phyloP scores from a whole-genome alignment of 208 protist genomes.

The Acanthamoeba sp. region DNA sequence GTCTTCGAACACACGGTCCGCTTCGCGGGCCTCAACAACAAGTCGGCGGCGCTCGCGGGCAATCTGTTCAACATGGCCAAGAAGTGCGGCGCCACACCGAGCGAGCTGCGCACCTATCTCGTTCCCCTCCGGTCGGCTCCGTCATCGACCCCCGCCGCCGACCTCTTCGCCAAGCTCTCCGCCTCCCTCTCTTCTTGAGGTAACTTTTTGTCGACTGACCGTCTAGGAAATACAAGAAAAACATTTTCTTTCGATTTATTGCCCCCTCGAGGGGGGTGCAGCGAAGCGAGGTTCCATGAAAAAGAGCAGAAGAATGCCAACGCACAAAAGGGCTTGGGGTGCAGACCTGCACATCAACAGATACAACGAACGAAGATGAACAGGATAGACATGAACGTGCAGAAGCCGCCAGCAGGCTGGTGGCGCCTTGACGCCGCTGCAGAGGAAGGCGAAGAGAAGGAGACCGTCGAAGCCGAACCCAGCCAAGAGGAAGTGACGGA shows the following conservation, averaged over 20 bases:
- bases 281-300: neutral
- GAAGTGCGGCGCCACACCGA: neutral
- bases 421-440: conserved; percentile 92
- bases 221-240: neutral
- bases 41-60: conserved; percentile 16
- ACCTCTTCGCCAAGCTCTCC: conserved; percentile 35
- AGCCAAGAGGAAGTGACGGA: no score
- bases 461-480: conserved; percentile 71
- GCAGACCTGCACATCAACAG: neutral
- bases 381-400: conserved; percentile 82
- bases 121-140: neutral
- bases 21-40: conserved; percentile 46
- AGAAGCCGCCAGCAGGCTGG: conserved; percentile 77
- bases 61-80: conserved; percentile 65
- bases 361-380: neutral
- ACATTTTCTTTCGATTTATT: neutral
- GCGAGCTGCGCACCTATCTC: conserved; percentile 18
- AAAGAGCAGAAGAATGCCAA: neutral
- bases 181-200: neutral
- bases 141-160: neutral
- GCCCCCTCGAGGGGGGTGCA: neutral
- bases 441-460: conserved; percentile 93
- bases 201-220: neutral
- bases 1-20: conserved; percentile 41
- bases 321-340: neutral